Evolutionary conservation across 495 filamentous ascomycete genomes (phyloP).

Genomic region (Aspergillus nanangensis): DNA sequence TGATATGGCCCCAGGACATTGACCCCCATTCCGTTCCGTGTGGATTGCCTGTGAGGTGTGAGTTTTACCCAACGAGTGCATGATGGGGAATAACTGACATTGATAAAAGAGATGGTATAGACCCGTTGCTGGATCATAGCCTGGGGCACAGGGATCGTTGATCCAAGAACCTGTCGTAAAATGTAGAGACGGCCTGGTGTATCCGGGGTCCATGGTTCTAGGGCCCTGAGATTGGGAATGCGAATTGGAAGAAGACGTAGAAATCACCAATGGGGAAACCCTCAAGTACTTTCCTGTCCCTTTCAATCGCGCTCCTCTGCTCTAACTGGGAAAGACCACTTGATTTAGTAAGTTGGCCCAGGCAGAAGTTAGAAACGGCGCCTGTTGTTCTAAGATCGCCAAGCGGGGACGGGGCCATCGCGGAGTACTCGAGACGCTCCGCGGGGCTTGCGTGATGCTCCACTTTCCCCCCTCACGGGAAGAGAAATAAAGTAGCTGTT

Average conservation of each 20-base stretch:
- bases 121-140: not conserved
- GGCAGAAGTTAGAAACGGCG: not conserved
- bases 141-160: slow-evolving; percentile 2
- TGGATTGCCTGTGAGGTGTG: not conserved
- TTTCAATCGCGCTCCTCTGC: not conserved
- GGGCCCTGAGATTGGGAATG: not conserved
- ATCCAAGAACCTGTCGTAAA: not conserved
- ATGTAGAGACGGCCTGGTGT: not conserved
- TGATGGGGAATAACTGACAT: not conserved
- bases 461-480: not conserved
- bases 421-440: not conserved
- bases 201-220: not conserved
- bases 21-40: not conserved
- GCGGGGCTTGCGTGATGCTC: not conserved
- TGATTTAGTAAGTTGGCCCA: not conserved
- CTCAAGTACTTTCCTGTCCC: not conserved
- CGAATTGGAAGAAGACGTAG: not conserved
- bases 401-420: not conserved
- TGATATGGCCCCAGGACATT: not conserved
- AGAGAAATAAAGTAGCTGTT: not conserved
- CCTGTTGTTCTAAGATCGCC: not conserved
- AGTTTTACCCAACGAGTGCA: not conserved
- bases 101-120: slow-evolving; percentile 4
- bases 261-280: not conserved
- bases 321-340: not conserved